Percentiles rank a stretch among this genome's conserved stretches.
These are phyloP conservation scores for Apiospora phragmitis DNA, from an alignment of 2,329 filamentous ascomycete genomes.

Conservation along the genomic window DNA sequence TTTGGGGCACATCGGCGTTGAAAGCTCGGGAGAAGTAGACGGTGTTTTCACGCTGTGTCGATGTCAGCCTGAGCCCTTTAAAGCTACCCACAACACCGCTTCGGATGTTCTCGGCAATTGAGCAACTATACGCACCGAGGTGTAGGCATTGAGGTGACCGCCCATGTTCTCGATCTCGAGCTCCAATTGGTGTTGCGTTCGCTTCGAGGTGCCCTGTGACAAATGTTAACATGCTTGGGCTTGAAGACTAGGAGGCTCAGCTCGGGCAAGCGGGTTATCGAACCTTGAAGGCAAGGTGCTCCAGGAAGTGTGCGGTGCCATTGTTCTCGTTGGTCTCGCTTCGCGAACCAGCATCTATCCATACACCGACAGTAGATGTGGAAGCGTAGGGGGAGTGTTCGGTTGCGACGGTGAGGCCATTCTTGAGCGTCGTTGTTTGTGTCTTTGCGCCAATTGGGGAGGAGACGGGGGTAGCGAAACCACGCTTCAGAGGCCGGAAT, in stretches of 20 bases:
- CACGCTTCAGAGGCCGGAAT: conserved; percentile 75
- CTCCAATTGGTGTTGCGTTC: conserved; percentile 96
- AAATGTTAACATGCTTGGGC: conserved; percentile 19
- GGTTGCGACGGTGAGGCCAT: conserved; percentile 97
- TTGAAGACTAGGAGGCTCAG: background rate
- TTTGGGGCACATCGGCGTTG: conserved; percentile 94
- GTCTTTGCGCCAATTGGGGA: conserved; percentile 71
- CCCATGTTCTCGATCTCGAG: conserved; percentile 99
- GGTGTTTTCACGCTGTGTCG: conserved; percentile 86
- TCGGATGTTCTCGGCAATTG: conserved; percentile 6
- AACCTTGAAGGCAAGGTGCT: conserved; percentile 99
- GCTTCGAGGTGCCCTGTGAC: conserved; percentile 80
- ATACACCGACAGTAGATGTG: conserved; percentile 96
- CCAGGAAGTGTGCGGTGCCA: conserved; percentile 98
- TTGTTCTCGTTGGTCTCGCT: conserved; percentile 98
- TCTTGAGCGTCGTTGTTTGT: conserved; percentile 93
- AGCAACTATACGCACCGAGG: conserved; percentile 69
- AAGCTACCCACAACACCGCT: background rate
- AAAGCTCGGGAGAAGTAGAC: conserved; percentile 99
- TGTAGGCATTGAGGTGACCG: conserved; percentile 98
- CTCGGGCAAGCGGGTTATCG: conserved; percentile 13
- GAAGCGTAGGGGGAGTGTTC: conserved; percentile 98
- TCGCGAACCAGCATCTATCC: conserved; percentile 98
- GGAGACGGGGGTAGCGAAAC: conserved; percentile 83
- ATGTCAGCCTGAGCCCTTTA: background rate